Conservation (phyloP, 345 rosid genomes). For the Syzygium grande region DNA sequence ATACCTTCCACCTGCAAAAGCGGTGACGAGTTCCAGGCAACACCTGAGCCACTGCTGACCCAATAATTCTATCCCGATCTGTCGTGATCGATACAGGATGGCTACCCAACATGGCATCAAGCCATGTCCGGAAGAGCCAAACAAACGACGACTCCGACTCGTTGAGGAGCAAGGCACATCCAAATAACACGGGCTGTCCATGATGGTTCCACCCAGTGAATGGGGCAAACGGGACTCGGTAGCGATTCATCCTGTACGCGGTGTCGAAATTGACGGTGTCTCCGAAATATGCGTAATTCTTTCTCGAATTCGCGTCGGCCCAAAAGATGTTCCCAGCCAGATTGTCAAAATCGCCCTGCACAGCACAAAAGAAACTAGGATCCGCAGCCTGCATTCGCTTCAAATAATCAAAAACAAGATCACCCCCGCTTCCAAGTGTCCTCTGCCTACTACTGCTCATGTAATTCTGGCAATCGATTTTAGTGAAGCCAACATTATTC, state of each 20-base stretch:
- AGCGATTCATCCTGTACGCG: conserved; percentile 28
- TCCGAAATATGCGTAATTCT: conserved; percentile 53
- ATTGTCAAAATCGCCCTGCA: conserved; percentile 36
- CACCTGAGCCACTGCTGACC: conserved; percentile 48
- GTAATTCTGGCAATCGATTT: conserved; percentile 27
- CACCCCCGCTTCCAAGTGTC: conserved; percentile 45
- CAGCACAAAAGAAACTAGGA: conserved; percentile 53
- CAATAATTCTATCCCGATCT: conserved; percentile 49
- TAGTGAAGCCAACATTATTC: conserved; percentile 38
- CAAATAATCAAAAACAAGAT: conserved; percentile 52
- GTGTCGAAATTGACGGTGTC: conserved; percentile 58
- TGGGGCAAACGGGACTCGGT: conserved; percentile 57
- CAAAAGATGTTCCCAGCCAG: conserved; percentile 51
- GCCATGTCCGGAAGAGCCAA: conserved; percentile 80
- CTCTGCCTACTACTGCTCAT: conserved; percentile 10
- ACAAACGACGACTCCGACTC: conserved; percentile 55
- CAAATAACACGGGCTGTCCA: conserved; percentile 65
- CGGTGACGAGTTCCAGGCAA: conserved; percentile 48
- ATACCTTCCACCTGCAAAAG: conserved; percentile 37
- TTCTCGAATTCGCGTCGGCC: conserved; percentile 50
- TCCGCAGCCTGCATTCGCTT: conserved; percentile 51
- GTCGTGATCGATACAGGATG: conserved; percentile 63
- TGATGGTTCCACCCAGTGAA: conserved; percentile 73
- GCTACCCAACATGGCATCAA: conserved; percentile 57
- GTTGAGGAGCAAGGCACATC: conserved; percentile 53